These are phyloP conservation scores for Trichomonascaceae sp. DNA, from an alignment of 1,139 yeast species.

Conservation along the genomic window DNA sequence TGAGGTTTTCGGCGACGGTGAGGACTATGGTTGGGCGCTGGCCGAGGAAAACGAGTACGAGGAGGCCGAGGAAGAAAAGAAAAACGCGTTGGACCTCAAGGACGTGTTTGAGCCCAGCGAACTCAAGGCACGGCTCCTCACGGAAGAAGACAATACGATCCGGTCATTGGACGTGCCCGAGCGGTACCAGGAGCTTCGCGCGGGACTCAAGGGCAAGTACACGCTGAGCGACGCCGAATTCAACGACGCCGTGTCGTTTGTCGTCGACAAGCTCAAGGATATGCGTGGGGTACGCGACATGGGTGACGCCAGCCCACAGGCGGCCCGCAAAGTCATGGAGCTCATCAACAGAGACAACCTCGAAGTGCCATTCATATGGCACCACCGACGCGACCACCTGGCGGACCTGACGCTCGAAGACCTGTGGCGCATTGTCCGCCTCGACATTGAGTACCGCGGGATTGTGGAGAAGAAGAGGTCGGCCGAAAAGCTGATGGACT, in stretches of 20 bases:
- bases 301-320: constrained; percentile 27
- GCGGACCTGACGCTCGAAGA: constrained; percentile 46
- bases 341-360: constrained; percentile 65
- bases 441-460: constrained; percentile 84
- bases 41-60: constrained; percentile 36
- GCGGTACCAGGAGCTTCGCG: constrained; percentile 69
- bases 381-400: constrained; percentile 83
- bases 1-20: constrained; percentile 95
- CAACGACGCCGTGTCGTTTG: constrained; percentile 65
- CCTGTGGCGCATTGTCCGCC: constrained; percentile 77
- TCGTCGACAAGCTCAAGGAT: constrained; percentile 32
- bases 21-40: constrained; percentile 95
- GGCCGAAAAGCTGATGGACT: constrained; percentile 43
- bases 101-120: constrained; percentile 95
- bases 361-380: constrained; percentile 96
- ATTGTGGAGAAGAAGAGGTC: constrained; percentile 61
- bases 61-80: constrained; percentile 21
- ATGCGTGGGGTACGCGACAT: constrained; percentile 4
- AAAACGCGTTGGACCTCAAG: constrained; percentile 44
- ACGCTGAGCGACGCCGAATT: constrained; percentile 54
- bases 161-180: constrained; percentile 87
- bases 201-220: constrained; percentile 43
- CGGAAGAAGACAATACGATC: constrained; percentile 82
- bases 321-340: constrained; percentile 66
- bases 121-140: constrained; percentile 75